Evolutionary conservation across 2,329 filamentous ascomycete species (phyloP).

Genomic region (Penicillium italicum): DNA sequence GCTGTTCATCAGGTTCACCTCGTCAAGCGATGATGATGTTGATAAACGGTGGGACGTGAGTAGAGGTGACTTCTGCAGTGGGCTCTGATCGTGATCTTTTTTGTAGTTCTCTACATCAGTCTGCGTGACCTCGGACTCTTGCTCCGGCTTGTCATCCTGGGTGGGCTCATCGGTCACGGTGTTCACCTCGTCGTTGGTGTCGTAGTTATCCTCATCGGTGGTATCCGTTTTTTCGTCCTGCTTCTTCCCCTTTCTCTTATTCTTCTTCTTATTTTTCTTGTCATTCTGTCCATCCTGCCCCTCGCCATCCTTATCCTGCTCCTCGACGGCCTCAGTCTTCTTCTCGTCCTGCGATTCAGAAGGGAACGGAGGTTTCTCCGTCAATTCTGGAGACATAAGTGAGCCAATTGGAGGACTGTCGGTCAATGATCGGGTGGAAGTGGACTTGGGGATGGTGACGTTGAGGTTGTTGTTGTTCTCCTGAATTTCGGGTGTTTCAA

Average conservation of each 20-base stretch:
- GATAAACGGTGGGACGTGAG: conserved; percentile 54
- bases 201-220: conserved; percentile 16
- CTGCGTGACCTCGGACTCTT: conserved; percentile 7
- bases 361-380: conserved; percentile 31
- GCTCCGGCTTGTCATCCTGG: conserved; percentile 17
- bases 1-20: conserved; percentile 62
- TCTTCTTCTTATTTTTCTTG: conserved; percentile 14
- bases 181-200: conserved; percentile 14
- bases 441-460: conserved; percentile 34
- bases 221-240: conserved; percentile 2
- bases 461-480: conserved; percentile 22
- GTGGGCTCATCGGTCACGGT: conserved; percentile 19
- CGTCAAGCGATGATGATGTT: conserved; percentile 54
- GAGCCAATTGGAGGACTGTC: conserved; percentile 43
- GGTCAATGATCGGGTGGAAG: conserved; percentile 62
- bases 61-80: conserved; percentile 50
- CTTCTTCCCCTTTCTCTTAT: not conserved
- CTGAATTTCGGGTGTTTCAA: conserved; percentile 41
- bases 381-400: conserved; percentile 36
- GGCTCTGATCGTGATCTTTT: conserved; percentile 33
- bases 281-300: conserved; percentile 8
- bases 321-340: conserved; percentile 11
- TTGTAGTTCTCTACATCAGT: conserved; percentile 11
- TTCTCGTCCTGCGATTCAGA: conserved; percentile 28
- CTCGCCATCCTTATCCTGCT: not conserved